Percentiles rank a stretch among this genome's conserved stretches.
Conservation (phyloP, 2,329 filamentous ascomycete species). For the Colletotrichum tanaceti region DNA sequence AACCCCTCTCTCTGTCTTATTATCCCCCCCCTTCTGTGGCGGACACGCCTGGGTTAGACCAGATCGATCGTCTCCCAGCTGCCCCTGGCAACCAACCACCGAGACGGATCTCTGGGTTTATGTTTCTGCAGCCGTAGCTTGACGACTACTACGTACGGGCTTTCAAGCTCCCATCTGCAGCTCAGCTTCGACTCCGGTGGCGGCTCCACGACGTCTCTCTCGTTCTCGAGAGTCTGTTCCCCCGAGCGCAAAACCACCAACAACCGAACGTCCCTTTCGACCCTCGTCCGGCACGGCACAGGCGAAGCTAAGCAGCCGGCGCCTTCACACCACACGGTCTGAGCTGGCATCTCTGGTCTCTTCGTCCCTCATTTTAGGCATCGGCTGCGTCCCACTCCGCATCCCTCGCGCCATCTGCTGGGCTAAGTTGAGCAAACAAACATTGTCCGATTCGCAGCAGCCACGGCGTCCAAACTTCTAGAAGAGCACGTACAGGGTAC, state of each 20-base stretch:
- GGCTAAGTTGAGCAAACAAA: constrained; percentile 22
- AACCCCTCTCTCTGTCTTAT: constrained; percentile 21
- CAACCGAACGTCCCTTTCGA: background rate
- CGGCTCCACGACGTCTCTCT: background rate
- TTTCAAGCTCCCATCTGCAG: background rate
- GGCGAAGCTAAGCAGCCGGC: constrained; percentile 10
- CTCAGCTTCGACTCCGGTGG: background rate
- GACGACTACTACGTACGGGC: background rate
- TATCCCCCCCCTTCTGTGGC: constrained; percentile 9
- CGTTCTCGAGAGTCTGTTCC: constrained; percentile 5
- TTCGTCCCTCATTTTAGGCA: background rate
- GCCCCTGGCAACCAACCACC: constrained; percentile 23
- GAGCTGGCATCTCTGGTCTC: constrained; percentile 9
- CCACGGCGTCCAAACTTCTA: constrained; percentile 14
- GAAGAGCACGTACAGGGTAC: constrained; percentile 25
- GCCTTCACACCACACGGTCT: constrained; percentile 26
- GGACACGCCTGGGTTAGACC: constrained; percentile 19
- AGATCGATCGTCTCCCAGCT: constrained; percentile 35
- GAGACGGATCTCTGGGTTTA: constrained; percentile 2
- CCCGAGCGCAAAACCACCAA: constrained; percentile 9
- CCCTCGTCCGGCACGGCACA: constrained; percentile 16
- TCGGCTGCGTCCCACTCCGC: constrained; percentile 2
- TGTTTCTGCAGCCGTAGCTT: constrained; percentile 5
- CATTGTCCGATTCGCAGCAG: constrained; percentile 6
- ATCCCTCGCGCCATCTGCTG: background rate